phyloP scores from a whole-genome alignment of 148 eudicot species.

The Diospyros kaki region DNA sequence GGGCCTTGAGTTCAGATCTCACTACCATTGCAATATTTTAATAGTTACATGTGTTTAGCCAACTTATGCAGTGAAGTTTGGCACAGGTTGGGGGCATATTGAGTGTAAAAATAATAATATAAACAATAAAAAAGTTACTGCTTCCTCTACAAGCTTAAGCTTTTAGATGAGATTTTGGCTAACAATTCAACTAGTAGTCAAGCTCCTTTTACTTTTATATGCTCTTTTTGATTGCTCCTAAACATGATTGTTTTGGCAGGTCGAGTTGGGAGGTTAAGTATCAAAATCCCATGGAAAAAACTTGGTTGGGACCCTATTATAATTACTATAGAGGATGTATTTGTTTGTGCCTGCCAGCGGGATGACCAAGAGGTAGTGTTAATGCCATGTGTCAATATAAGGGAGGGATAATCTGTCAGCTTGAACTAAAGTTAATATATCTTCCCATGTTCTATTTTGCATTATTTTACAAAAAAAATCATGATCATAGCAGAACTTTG shows the following conservation, averaged over 20 bases:
- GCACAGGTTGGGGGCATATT: too few species aligned
- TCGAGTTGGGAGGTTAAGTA: constrained; percentile 86
- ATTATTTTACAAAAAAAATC: background rate
- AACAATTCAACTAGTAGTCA: background rate
- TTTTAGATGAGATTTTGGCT: too few species aligned
- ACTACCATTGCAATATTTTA: too few species aligned
- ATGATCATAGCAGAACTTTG: background rate
- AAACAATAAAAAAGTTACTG: too few species aligned
- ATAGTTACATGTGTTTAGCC: too few species aligned
- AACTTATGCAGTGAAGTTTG: too few species aligned
- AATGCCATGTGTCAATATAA: constrained; percentile 6
- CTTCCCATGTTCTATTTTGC: constrained; percentile 3
- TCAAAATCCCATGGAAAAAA: constrained; percentile 95
- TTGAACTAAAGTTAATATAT: background rate
- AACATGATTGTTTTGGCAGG: constrained; percentile 40
- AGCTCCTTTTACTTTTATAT: background rate
- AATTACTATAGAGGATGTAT: constrained; percentile 77
- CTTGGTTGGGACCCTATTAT: constrained; percentile 98
- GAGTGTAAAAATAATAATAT: too few species aligned
- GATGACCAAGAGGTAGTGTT: constrained; percentile 74
- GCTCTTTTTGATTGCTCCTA: background rate
- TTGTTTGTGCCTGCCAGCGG: constrained; percentile 73
- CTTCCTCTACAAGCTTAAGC: too few species aligned
- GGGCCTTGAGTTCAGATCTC: too few species aligned
- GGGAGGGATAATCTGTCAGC: background rate